A percentile compares a stretch with the other conserved stretches of the same genome.
These are phyloP conservation scores for Mycena venus DNA, from an alignment of 768 basidiomycete genomes.

Conservation along the genomic window DNA sequence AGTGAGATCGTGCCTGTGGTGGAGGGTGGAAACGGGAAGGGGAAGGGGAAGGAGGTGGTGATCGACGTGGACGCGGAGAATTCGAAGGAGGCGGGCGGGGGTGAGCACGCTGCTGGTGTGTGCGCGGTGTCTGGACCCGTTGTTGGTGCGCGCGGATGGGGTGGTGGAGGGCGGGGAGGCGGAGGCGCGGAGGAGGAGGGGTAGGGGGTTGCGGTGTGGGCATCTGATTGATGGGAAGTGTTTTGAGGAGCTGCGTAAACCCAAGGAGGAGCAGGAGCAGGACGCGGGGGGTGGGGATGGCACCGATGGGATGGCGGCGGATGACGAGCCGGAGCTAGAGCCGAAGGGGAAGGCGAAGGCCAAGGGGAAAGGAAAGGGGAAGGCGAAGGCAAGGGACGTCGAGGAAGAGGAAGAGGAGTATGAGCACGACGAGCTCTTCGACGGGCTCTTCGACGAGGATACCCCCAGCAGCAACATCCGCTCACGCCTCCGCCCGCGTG, in stretches of 20 bases:
- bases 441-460: constrained; percentile 8
- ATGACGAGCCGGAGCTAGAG: not conserved
- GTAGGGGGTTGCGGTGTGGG: constrained; percentile 84
- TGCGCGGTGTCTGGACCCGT: constrained; percentile 74
- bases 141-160: constrained; percentile 66
- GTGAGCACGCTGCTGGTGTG: constrained; percentile 70
- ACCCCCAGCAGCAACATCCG: constrained; percentile 59
- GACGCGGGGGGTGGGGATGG: not conserved
- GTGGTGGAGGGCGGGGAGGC: constrained; percentile 56
- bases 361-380: constrained; percentile 65
- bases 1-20: constrained; percentile 44
- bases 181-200: constrained; percentile 59
- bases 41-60: constrained; percentile 28
- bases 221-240: constrained; percentile 88
- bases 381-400: constrained; percentile 50
- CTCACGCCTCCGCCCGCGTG: constrained; percentile 69
- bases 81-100: no score
- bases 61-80: constrained; percentile 66
- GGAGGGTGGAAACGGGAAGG: constrained; percentile 3
- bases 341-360: constrained; percentile 26
- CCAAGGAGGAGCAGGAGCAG: constrained; percentile 36
- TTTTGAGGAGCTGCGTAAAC: constrained; percentile 68
- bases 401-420: constrained; percentile 22
- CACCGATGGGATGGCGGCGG: not conserved
- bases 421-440: constrained; percentile 34